Evolutionary conservation across 2,329 filamentous ascomycete species (phyloP), one percentile per base, ranked within the genome.

Genomic region (Apiospora saccharicola): DNA sequence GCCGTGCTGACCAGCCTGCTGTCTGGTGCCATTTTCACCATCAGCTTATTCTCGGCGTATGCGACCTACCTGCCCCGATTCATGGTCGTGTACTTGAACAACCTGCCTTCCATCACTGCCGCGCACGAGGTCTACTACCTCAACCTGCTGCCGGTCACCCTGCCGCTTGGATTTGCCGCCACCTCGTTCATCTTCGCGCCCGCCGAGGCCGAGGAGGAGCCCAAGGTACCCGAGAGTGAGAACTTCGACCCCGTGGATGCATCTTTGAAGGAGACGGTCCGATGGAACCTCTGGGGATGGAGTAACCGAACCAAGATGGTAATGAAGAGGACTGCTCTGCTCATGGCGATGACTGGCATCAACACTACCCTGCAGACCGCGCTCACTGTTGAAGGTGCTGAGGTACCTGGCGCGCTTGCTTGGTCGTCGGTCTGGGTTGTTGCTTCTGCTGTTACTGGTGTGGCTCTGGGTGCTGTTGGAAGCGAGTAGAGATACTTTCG

Each of bases 141-240:
- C 53, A 86, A 88, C 12, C 86, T 93, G 68, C 82, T 94, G 4
- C 90, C 92, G 0, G 87, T 87, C 61, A 86, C 86, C 8, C 74
- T 88, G 4, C 77, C 86, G 2, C 86, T 93, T 24, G 95, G 95
- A 3, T 85, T 90, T 74, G 93, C 94, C 0, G 91, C 92, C 5
- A 90, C 90, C 74, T 88, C 89, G 67, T 96, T 97, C 80, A 90
- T 98, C 76, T 97, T 98, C 81, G 89, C 90, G 51, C 91, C 92
- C 1, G 88, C 90, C 30, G 88, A 90, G 24, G 87, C 80, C 61
- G 83, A 85, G 74, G 86, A 90, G 74, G 86, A 86, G 70, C 83
- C 86, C 75, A 81, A 85, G n/a, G 47, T 30, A 80, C 81, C 44
- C 80, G 84, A 79, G 83, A 37, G 57, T 19, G 80, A 80, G 26